Conservation (phyloP, 2,329 filamentous ascomycete species). For the Chalaropsis thielavioides region DNA sequence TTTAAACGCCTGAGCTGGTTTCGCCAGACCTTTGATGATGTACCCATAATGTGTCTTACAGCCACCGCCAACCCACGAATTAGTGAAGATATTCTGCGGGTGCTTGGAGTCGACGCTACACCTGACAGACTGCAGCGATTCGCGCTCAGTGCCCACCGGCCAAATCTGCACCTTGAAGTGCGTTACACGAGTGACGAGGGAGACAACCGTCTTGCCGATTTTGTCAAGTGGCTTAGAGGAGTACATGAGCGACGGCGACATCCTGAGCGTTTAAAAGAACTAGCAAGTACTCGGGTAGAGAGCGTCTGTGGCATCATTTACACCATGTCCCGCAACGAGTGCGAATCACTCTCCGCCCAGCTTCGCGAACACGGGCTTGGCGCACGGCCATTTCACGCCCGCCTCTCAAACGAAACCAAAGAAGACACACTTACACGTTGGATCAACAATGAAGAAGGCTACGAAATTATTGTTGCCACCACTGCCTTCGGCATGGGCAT, state of each 20-base stretch:
- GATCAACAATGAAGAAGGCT: constrained; percentile 59
- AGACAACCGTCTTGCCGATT: constrained; percentile 56
- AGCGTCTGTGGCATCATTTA: constrained; percentile 69
- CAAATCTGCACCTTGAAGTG: constrained; percentile 83
- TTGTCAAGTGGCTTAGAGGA: constrained; percentile 60
- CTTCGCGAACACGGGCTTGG: constrained; percentile 56
- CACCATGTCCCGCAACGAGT: constrained; percentile 59
- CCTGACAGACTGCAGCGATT: constrained; percentile 54
- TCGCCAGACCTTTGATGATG: constrained; percentile 61
- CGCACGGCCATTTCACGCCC: constrained; percentile 58
- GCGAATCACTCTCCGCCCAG: constrained; percentile 52
- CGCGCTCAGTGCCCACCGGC: constrained; percentile 67
- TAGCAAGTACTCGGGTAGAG: constrained; percentile 43
- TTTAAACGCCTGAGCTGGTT: constrained; percentile 85
- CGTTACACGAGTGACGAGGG: constrained; percentile 66
- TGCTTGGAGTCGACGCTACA: constrained; percentile 50
- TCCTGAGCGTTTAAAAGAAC: constrained; percentile 43
- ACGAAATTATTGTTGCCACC: constrained; percentile 86
- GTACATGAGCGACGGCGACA: constrained; percentile 55
- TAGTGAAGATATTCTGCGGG: constrained; percentile 65
- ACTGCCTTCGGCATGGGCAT: constrained; percentile 98
- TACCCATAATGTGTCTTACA: constrained; percentile 85
- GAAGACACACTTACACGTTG: constrained; percentile 56
- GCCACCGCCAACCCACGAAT: constrained; percentile 77
- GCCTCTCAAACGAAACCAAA: constrained; percentile 52